A percentile compares a stretch with the other conserved stretches of the same genome.
Conservation (phyloP, 1,139 yeast species). For the Diutina catenulata region DNA sequence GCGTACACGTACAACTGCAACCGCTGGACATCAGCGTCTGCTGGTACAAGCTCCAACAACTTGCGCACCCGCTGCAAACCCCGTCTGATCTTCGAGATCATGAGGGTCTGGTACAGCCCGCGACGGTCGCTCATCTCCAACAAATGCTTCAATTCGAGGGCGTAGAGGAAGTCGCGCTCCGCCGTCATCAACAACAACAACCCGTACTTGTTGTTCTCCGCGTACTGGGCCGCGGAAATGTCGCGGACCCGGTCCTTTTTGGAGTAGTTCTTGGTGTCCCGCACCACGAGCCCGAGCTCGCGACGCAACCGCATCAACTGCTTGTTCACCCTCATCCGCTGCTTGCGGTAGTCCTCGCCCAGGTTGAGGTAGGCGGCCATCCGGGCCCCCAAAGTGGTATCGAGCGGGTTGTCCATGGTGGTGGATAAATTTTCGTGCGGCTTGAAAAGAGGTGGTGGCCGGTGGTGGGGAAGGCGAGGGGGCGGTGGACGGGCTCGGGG, state of each 20-base stretch:
- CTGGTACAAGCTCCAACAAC: constrained; percentile 30
- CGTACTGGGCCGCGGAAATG: constrained; percentile 35
- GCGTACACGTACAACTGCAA: constrained; percentile 53
- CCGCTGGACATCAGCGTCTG: constrained; percentile 19
- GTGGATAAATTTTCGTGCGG: not conserved
- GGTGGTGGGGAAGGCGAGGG: too few species aligned
- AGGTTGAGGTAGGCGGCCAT: constrained; percentile 37
- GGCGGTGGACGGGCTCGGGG: too few species aligned
- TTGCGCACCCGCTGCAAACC: constrained; percentile 36
- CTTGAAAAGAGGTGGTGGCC: too few species aligned
- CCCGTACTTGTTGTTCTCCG: constrained; percentile 34
- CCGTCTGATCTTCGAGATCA: constrained; percentile 58
- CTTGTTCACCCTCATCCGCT: constrained; percentile 34
- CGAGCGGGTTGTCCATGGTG: constrained; percentile 19
- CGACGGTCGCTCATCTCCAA: constrained; percentile 38
- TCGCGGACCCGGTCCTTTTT: constrained; percentile 30
- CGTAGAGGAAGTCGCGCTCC: constrained; percentile 60
- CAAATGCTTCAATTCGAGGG: constrained; percentile 49
- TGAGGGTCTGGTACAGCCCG: constrained; percentile 37
- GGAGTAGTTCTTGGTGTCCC: constrained; percentile 44
- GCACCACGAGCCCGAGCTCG: constrained; percentile 42
- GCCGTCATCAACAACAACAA: constrained; percentile 39
- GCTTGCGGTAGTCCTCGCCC: constrained; percentile 38
- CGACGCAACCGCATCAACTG: constrained; percentile 45
- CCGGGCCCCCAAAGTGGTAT: constrained; percentile 35